Conservation (phyloP, 768 basidiomycete species). For the Pholiota microspora region DNA sequence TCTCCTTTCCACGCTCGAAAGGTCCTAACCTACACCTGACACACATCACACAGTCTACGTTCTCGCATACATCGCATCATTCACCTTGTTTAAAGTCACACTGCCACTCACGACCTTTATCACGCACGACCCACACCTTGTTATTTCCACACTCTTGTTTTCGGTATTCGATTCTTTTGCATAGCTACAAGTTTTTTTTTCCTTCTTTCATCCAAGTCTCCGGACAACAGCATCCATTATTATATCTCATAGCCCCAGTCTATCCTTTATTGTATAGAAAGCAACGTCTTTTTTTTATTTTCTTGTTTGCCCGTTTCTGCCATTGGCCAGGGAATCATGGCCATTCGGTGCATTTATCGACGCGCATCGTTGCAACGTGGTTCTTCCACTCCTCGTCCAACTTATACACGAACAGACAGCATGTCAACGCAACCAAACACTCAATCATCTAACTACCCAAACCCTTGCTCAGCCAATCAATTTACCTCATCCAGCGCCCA, state of each 20-base stretch:
- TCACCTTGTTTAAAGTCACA: constrained; percentile 1
- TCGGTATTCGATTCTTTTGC: constrained; percentile 21
- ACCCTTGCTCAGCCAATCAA: background rate
- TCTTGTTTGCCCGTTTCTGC: background rate
- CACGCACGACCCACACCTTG: constrained; percentile 10
- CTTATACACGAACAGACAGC: background rate
- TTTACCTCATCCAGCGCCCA: background rate
- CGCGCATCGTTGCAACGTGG: background rate
- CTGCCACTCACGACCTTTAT: background rate
- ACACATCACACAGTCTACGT: background rate
- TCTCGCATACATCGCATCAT: constrained; percentile 4
- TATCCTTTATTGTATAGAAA: constrained; percentile 17
- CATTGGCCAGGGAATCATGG: background rate
- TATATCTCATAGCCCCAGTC: constrained; percentile 8
- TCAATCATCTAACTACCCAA: background rate
- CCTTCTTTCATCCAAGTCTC: background rate
- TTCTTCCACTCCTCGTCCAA: background rate
- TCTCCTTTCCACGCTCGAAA: background rate
- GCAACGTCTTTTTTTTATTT: constrained; percentile 6
- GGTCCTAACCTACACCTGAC: background rate
- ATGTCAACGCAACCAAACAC: background rate
- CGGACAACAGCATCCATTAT: constrained; percentile 6
- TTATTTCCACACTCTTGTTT: constrained; percentile 13
- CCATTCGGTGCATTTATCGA: background rate
- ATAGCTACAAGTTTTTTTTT: constrained; percentile 21